These are phyloP conservation scores for Colletotrichum aenigma DNA, from an alignment of 2,329 filamentous ascomycete genomes.

Conservation along the genomic window DNA sequence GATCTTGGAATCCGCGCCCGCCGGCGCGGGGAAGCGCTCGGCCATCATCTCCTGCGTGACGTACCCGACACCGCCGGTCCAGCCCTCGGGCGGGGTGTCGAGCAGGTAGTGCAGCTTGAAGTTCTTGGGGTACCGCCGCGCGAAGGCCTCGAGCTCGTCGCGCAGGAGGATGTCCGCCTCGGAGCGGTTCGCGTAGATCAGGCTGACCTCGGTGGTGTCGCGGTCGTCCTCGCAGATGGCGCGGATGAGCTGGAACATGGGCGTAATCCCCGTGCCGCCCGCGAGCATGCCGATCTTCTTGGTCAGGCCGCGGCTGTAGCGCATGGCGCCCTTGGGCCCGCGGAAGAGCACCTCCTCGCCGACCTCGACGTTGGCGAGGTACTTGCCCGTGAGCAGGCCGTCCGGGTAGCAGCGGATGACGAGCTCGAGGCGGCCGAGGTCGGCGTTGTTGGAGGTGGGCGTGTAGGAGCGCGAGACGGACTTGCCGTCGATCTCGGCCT, in stretches of 20 bases:
- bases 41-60: constrained; percentile 55
- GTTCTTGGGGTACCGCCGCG: constrained; percentile 53
- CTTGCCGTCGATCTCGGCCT: constrained; percentile 48
- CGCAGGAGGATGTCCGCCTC: constrained; percentile 65
- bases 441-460: constrained; percentile 53
- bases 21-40: constrained; percentile 50
- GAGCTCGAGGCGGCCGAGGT: constrained; percentile 53
- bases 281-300: constrained; percentile 59
- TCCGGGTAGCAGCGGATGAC: constrained; percentile 56
- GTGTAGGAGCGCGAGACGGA: constrained; percentile 58
- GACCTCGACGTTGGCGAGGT: constrained; percentile 49
- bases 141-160: constrained; percentile 58
- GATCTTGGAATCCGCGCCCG: constrained; percentile 50
- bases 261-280: constrained; percentile 41
- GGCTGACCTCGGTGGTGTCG: constrained; percentile 59
- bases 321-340: constrained; percentile 62
- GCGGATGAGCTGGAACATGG: constrained; percentile 60
- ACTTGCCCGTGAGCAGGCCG: constrained; percentile 53
- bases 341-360: constrained; percentile 57
- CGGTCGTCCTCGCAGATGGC: constrained; percentile 61
- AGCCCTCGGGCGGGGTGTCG: constrained; percentile 47
- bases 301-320: constrained; percentile 46
- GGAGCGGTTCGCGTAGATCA: constrained; percentile 64
- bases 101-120: constrained; percentile 62
- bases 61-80: constrained; percentile 53